Conservation (phyloP, 1,284 basidiomycete species). For the Meira miltonrushii region DNA sequence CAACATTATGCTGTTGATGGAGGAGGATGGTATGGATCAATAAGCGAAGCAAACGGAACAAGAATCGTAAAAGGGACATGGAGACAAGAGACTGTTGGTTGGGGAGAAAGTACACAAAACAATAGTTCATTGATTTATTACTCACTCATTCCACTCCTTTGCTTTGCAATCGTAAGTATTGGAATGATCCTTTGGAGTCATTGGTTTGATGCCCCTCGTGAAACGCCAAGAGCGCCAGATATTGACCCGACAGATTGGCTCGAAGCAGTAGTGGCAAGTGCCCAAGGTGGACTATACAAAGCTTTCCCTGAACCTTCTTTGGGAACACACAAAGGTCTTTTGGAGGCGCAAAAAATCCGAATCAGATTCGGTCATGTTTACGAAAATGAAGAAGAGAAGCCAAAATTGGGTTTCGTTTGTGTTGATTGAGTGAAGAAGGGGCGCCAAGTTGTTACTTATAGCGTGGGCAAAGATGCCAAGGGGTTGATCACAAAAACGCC, state of each 20-base stretch:
- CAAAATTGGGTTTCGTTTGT: constrained; percentile 2
- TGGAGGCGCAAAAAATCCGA: neutral
- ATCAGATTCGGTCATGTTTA: neutral
- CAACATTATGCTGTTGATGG: constrained; percentile 7
- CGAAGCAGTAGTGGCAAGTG: constrained; percentile 1
- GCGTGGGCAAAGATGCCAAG: no score
- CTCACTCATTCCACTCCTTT: constrained; percentile 22
- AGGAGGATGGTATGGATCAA: constrained; percentile 4
- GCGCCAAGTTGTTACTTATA: no score
- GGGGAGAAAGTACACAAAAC: constrained; percentile 1
- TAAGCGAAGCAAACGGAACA: neutral
- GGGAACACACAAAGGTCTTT: neutral
- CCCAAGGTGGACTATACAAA: constrained; percentile 2
- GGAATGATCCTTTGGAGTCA: constrained; percentile 17
- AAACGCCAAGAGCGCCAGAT: neutral
- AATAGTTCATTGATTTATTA: neutral
- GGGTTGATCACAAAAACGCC: no score
- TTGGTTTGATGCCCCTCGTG: constrained; percentile 5
- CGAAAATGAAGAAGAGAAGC: neutral
- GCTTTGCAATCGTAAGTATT: constrained; percentile 18
- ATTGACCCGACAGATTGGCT: constrained; percentile 11
- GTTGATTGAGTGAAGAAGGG: neutral
- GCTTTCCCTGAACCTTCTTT: constrained; percentile 3
- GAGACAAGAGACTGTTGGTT: neutral
- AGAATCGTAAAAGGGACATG: neutral